A percentile compares a stretch with the other conserved stretches of the same genome.
Conservation (phyloP, 1,284 basidiomycete genomes). For the Pyrrhoderma noxium region DNA sequence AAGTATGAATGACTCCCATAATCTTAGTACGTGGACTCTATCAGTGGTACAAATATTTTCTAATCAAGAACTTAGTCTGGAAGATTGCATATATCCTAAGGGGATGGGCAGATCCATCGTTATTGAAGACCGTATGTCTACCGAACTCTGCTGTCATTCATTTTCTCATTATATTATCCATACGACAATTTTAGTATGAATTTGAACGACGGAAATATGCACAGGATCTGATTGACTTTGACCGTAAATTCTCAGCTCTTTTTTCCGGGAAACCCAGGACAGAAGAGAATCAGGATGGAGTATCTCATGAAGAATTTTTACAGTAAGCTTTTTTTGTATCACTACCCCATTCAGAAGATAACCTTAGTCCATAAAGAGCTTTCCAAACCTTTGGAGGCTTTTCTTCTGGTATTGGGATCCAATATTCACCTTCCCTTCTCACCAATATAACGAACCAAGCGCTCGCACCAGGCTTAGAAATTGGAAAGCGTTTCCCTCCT, state of each 20-base stretch:
- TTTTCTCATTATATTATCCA: not conserved
- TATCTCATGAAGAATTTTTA: constrained; percentile 61
- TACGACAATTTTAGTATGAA: too few species aligned
- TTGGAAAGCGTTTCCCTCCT: constrained; percentile 56
- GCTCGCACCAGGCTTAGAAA: constrained; percentile 38
- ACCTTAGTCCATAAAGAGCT: constrained; percentile 30
- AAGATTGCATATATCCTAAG: constrained; percentile 69
- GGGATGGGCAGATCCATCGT: constrained; percentile 55
- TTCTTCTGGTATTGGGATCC: constrained; percentile 59
- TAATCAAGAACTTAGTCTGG: constrained; percentile 43
- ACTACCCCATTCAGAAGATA: not conserved
- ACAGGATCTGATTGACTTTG: constrained; percentile 75
- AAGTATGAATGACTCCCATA: constrained; percentile 80
- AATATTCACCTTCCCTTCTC: constrained; percentile 49
- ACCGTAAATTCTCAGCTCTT: constrained; percentile 65
- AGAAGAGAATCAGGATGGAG: constrained; percentile 47
- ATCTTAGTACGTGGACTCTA: constrained; percentile 44
- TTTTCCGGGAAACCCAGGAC: constrained; percentile 73
- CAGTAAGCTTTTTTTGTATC: constrained; percentile 31
- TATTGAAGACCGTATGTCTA: constrained; percentile 63
- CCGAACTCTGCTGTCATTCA: not conserved
- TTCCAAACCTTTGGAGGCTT: constrained; percentile 55
- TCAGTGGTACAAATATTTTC: not conserved
- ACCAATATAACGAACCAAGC: constrained; percentile 39
- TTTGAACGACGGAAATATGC: constrained; percentile 68